phyloP scores from a whole-genome alignment of 768 basidiomycete species.

The Clitopilus hobsonii region DNA sequence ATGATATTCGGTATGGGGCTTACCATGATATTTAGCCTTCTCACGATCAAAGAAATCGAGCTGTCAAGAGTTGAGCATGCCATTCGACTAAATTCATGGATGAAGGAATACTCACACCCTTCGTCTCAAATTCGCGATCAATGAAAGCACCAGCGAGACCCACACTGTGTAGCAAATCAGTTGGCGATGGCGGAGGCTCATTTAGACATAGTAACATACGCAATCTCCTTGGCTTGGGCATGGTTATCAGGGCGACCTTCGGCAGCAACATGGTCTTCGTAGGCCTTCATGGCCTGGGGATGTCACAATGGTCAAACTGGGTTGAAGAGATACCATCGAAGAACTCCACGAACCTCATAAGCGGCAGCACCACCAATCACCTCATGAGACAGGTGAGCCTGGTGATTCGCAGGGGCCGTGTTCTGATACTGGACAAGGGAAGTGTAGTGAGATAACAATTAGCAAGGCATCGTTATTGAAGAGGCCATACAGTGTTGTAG shows the following conservation, averaged over 20 bases:
- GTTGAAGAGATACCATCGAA: not conserved
- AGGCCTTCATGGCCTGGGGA: conserved; percentile 59
- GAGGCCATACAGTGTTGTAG: conserved; percentile 31
- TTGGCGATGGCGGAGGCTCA: not conserved
- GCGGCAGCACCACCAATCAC: conserved; percentile 63
- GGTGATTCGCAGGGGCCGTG: conserved; percentile 38
- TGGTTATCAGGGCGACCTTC: conserved; percentile 50
- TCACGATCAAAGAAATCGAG: conserved; percentile 25
- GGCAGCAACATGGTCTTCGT: conserved; percentile 43
- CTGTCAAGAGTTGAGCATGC: conserved; percentile 22
- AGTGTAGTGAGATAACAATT: conserved; percentile 4
- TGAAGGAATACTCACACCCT: conserved; percentile 26
- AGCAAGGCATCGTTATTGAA: not conserved
- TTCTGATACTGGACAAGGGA: no score
- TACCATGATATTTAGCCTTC: conserved; percentile 23
- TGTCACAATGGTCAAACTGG: not conserved
- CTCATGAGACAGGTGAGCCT: conserved; percentile 60
- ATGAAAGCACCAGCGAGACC: conserved; percentile 52
- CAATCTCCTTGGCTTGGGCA: conserved; percentile 50
- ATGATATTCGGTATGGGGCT: not conserved
- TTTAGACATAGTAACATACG: conserved; percentile 23
- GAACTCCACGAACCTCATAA: conserved; percentile 41
- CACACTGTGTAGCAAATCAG: conserved; percentile 28
- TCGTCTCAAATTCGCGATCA: conserved; percentile 52
- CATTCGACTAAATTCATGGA: not conserved